Percentiles rank a stretch among this genome's conserved stretches.
Evolutionary conservation across 176 grass and related monocot genomes (phyloP).

Genomic region (Oryza rufipogon): DNA sequence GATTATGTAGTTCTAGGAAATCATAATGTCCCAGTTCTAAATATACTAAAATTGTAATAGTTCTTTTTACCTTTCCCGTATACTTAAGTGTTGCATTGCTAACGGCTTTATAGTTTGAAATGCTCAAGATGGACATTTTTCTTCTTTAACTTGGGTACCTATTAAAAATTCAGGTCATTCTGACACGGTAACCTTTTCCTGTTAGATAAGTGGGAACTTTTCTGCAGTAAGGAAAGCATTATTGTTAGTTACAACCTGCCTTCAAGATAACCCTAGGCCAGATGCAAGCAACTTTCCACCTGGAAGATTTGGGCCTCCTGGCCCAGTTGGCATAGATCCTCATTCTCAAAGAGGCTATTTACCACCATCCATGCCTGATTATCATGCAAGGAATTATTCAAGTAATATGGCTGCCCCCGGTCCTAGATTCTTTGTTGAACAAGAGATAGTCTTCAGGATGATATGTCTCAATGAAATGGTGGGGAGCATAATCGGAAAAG

Average conservation of each 20-base stretch:
- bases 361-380: constrained; percentile 58
- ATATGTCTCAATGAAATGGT: constrained; percentile 74
- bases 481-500: constrained; percentile 77
- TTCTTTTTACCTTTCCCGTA: constrained; percentile 16
- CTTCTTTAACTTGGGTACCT: constrained; percentile 37
- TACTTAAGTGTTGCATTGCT: constrained; percentile 18
- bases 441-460: constrained; percentile 80
- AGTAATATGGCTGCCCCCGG: constrained; percentile 42
- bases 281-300: constrained; percentile 36
- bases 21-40: background rate
- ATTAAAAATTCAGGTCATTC: constrained; percentile 24
- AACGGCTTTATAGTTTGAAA: constrained; percentile 19
- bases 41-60: background rate
- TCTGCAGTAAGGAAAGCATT: constrained; percentile 73
- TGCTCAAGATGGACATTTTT: constrained; percentile 9
- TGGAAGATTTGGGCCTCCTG: constrained; percentile 57
- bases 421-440: constrained; percentile 72
- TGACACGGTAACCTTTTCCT: constrained; percentile 45
- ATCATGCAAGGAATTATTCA: constrained; percentile 54
- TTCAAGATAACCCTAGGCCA: constrained; percentile 64
- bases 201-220: constrained; percentile 82
- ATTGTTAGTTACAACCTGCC: constrained; percentile 62
- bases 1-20: constrained; percentile 18
- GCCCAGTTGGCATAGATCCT: constrained; percentile 51
- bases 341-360: constrained; percentile 68